These are phyloP conservation scores for Termitomyces heimii DNA, from an alignment of 768 basidiomycete species.

Conservation along the genomic window DNA sequence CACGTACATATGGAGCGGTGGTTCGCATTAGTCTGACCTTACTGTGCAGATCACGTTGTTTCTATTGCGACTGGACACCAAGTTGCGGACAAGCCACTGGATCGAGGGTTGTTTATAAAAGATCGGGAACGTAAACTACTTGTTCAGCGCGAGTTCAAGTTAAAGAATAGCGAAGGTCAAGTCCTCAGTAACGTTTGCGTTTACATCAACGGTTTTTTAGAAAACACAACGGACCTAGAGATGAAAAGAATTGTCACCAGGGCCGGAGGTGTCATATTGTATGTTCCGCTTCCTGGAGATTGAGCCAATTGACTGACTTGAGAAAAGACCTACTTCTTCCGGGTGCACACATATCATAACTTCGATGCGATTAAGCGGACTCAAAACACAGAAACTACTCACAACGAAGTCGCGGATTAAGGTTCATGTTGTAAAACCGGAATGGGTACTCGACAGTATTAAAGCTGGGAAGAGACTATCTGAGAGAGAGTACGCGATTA, in stretches of 20 bases:
- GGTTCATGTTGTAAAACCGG: slow-evolving; percentile 63
- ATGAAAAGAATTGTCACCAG: slow-evolving; percentile 63
- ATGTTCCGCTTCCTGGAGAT: slow-evolving; percentile 17
- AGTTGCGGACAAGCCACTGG: slow-evolving; percentile 41
- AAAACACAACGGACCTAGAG: slow-evolving; percentile 72
- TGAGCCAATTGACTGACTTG: slow-evolving; percentile 7
- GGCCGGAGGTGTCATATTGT: slow-evolving; percentile 67
- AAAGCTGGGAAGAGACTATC: slow-evolving; percentile 48
- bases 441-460: slow-evolving; percentile 72
- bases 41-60: slow-evolving; percentile 43
- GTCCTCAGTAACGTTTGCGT: slow-evolving; percentile 42
- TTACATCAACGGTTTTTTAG: slow-evolving; percentile 70
- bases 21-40: neutral
- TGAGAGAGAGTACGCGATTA: slow-evolving; percentile 54
- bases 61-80: slow-evolving; percentile 70
- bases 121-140: slow-evolving; percentile 42
- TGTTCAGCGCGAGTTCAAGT: slow-evolving; percentile 17
- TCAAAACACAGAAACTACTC: slow-evolving; percentile 64
- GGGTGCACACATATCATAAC: slow-evolving; percentile 77
- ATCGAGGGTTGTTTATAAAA: slow-evolving; percentile 31
- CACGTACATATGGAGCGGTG: slow-evolving; percentile 18
- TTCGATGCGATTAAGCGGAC: slow-evolving; percentile 62
- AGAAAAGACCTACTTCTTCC: slow-evolving; percentile 45
- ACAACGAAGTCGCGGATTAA: slow-evolving; percentile 41
- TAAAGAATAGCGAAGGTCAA: slow-evolving; percentile 20